These are phyloP conservation scores for Neocallimastix lanati DNA, from an alignment of 192 early-diverging fungal genomes.

Conservation along the genomic window DNA sequence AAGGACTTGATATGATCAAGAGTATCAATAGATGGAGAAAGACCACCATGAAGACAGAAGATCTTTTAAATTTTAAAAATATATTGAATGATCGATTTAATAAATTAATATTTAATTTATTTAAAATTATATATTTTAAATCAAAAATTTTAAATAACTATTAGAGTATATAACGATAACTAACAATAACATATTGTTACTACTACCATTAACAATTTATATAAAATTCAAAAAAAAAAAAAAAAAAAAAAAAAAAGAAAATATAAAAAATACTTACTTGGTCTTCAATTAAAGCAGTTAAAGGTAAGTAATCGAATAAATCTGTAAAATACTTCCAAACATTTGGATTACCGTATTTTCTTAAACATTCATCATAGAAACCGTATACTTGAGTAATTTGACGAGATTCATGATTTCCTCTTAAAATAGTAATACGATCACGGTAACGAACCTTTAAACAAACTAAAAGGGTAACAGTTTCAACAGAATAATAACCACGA, in stretches of 20 bases:
- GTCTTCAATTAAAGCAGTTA: slow-evolving; percentile 92
- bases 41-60: slow-evolving; percentile 96
- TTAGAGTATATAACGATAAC: too few relatives aligned
- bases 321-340: slow-evolving; percentile 98
- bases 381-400: slow-evolving; percentile 99
- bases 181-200: too few relatives aligned
- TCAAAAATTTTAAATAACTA: too few relatives aligned
- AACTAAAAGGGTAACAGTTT: slow-evolving; percentile 88
- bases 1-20: slow-evolving; percentile 89
- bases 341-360: slow-evolving; percentile 95
- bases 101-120: too few relatives aligned
- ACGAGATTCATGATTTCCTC: slow-evolving; percentile 99
- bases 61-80: slow-evolving; percentile 36
- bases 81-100: too few relatives aligned
- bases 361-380: slow-evolving; percentile 96
- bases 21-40: slow-evolving; percentile 86
- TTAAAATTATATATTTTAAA: too few relatives aligned
- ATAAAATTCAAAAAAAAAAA: too few relatives aligned
- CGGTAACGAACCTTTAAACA: slow-evolving; percentile 86
- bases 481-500: slow-evolving; percentile 94
- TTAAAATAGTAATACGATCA: slow-evolving; percentile 82
- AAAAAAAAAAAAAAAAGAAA: too few relatives aligned
- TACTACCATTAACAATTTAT: too few relatives aligned
- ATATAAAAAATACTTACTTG: slow-evolving; percentile 23
- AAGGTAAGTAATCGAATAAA: slow-evolving; percentile 89